A percentile compares a stretch with the other conserved stretches of the same genome.
phyloP scores from a whole-genome alignment of 148 eudicot species.

The Mesembryanthemum crystallinum region DNA sequence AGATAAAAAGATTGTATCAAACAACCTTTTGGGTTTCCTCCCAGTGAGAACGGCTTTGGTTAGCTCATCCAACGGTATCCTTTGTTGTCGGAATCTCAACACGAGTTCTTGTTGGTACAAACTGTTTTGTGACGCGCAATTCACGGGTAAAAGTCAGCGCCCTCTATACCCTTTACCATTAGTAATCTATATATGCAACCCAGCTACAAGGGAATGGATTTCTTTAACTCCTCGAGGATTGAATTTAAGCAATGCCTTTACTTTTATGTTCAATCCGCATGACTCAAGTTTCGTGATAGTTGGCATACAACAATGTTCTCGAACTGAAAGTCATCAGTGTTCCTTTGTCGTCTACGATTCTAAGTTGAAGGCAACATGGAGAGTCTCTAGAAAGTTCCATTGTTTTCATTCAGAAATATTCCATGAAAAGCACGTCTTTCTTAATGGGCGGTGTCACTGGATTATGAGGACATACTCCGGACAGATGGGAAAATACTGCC shows the following conservation, averaged over 20 bases:
- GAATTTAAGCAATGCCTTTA: too few relatives aligned
- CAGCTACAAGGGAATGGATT: too few relatives aligned
- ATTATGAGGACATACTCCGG: too few relatives aligned
- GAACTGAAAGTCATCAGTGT: background rate
- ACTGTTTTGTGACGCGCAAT: too few relatives aligned
- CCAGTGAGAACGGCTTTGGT: background rate
- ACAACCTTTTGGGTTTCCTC: background rate
- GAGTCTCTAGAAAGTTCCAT: background rate
- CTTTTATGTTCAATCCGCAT: too few relatives aligned
- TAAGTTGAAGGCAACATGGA: background rate
- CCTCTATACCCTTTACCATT: too few relatives aligned
- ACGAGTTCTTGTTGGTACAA: too few relatives aligned
- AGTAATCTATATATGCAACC: too few relatives aligned
- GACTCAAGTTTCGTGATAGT: background rate
- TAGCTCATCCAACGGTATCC: slow-evolving; percentile 2
- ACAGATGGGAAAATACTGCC: too few relatives aligned
- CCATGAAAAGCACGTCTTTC: background rate
- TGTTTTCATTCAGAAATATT: background rate
- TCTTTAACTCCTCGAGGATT: too few relatives aligned
- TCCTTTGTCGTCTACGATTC: background rate
- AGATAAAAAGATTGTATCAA: background rate
- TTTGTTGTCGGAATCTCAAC: background rate
- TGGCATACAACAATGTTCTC: slow-evolving; percentile 6
- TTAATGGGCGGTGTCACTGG: background rate
- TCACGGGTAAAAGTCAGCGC: too few relatives aligned